A percentile compares a stretch with the other conserved stretches of the same genome.
Conservation (phyloP, 176 grass and related monocot genomes). For the Areca catechu region DNA sequence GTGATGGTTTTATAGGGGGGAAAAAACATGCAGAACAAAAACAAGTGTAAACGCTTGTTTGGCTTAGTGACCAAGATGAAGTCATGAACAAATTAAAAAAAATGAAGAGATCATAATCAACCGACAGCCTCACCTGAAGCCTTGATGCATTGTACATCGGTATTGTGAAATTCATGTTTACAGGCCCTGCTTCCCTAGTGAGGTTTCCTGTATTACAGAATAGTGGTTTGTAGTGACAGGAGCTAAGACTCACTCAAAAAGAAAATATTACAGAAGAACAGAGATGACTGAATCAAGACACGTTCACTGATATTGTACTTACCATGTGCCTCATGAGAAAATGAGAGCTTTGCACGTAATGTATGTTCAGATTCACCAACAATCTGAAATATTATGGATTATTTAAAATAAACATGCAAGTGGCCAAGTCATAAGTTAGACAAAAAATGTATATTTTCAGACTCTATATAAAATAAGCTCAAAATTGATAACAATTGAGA, state of each 20-base stretch:
- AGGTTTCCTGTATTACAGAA: conserved; percentile 62
- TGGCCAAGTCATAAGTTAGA: too few species aligned
- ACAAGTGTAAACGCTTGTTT: too few species aligned
- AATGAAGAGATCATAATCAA: conserved; percentile 4
- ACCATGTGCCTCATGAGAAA: conserved; percentile 95
- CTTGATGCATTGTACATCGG: conserved; percentile 98
- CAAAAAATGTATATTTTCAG: too few species aligned
- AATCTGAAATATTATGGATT: conserved; percentile 39
- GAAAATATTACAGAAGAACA: too few species aligned
- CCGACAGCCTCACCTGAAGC: conserved; percentile 52
- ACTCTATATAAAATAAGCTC: too few species aligned
- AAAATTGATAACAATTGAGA: too few species aligned
- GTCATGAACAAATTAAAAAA: too few species aligned
- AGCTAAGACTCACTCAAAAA: neutral
- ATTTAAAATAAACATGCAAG: too few species aligned
- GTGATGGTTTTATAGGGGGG: too few species aligned
- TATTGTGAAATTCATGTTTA: conserved; percentile 98
- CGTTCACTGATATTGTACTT: conserved; percentile 8
- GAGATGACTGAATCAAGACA: too few species aligned
- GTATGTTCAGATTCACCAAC: conserved; percentile 95
- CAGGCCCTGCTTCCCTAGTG: conserved; percentile 85
- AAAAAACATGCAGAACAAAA: too few species aligned
- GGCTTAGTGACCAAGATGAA: too few species aligned
- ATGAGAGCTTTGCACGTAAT: conserved; percentile 89
- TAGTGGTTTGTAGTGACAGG: neutral